phyloP scores from a whole-genome alignment of 164 flowering plant species.

The Annona squamosa region DNA sequence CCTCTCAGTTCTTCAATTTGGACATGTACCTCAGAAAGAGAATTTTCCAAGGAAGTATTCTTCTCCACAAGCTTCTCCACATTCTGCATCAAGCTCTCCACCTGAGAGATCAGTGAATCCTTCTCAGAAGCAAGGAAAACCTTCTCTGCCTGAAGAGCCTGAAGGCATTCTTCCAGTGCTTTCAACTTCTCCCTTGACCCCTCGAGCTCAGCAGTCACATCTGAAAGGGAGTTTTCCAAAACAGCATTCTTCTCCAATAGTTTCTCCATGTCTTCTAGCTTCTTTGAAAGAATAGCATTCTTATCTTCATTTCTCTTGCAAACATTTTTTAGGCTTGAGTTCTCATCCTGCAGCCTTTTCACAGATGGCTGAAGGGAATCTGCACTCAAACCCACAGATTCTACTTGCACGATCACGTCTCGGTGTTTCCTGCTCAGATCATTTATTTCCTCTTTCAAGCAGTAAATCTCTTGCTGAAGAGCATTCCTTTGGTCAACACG shows the following conservation, averaged over 20 bases:
- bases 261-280: slow-evolving; percentile 45
- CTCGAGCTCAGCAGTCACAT: slow-evolving; percentile 40
- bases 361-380: slow-evolving; percentile 43
- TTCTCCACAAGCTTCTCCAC: slow-evolving; percentile 60
- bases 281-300: slow-evolving; percentile 38
- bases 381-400: slow-evolving; percentile 56
- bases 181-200: slow-evolving; percentile 37
- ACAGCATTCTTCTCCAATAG: slow-evolving; percentile 37
- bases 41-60: slow-evolving; percentile 51
- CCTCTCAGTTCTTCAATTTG: slow-evolving; percentile 61
- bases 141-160: slow-evolving; percentile 51
- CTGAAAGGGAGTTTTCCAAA: slow-evolving; percentile 46
- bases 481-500: slow-evolving; percentile 41
- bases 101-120: slow-evolving; percentile 50
- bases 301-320: slow-evolving; percentile 40
- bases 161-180: slow-evolving; percentile 50
- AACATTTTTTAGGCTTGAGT: slow-evolving; percentile 47
- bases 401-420: slow-evolving; percentile 47
- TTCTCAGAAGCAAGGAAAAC: slow-evolving; percentile 58
- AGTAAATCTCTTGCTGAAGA: slow-evolving; percentile 52
- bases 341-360: slow-evolving; percentile 62
- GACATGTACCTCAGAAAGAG: slow-evolving; percentile 48
- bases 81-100: slow-evolving; percentile 46
- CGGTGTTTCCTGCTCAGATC: slow-evolving; percentile 41
- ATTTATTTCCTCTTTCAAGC: slow-evolving; percentile 58